Conservation (phyloP, 345 rosid genomes). For the Syzygium jambos region DNA sequence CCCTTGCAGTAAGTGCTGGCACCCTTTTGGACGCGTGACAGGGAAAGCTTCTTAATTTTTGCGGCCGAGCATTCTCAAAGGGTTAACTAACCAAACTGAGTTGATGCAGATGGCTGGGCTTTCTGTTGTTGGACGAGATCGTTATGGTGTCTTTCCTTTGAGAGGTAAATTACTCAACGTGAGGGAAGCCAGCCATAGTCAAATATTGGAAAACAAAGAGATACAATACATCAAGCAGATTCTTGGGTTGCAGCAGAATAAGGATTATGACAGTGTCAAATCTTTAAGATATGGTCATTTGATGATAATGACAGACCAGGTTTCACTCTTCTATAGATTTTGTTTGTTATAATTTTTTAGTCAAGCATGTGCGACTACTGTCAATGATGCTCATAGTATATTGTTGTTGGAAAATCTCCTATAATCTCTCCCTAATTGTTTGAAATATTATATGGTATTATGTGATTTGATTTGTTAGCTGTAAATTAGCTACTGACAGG, state of each 20-base stretch:
- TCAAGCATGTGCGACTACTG: not conserved
- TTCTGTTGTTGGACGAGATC: conserved; percentile 49
- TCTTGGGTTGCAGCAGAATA: conserved; percentile 84
- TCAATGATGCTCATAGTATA: not conserved
- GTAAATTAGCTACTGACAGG: too few species aligned
- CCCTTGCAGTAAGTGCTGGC: conserved; percentile 68
- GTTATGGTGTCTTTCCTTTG: conserved; percentile 85
- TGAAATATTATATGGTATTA: too few species aligned
- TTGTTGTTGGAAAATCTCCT: too few species aligned
- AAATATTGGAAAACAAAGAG: conserved; percentile 79
- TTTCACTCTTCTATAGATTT: not conserved
- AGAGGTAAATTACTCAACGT: conserved; percentile 93
- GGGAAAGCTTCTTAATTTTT: not conserved
- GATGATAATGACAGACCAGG: conserved; percentile 99
- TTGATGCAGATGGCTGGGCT: conserved; percentile 66
- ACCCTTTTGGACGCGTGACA: not conserved
- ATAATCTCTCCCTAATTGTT: too few species aligned
- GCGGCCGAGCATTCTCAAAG: not conserved
- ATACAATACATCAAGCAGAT: conserved; percentile 84
- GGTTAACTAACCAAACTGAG: not conserved
- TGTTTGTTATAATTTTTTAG: not conserved
- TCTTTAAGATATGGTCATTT: conserved; percentile 93
- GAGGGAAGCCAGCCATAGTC: conserved; percentile 82
- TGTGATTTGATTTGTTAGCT: too few species aligned
- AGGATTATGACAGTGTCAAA: conserved; percentile 58